phyloP scores from a whole-genome alignment of 768 basidiomycete species.

The Ramaria sp. region DNA sequence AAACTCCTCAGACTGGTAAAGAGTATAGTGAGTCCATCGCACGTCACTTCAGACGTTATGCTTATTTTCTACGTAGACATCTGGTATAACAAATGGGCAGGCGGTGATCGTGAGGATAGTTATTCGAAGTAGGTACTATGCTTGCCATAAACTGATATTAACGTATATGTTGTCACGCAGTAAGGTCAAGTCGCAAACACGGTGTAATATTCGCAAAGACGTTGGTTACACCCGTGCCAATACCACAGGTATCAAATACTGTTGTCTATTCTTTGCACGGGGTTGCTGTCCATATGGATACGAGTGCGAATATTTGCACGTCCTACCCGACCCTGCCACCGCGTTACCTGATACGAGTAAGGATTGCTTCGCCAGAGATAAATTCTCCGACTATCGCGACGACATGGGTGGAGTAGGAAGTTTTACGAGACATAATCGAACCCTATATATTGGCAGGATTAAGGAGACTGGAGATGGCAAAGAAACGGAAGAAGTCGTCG shows the following conservation, averaged over 20 bases:
- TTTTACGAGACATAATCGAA: slow-evolving; percentile 89
- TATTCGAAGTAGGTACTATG: slow-evolving; percentile 71
- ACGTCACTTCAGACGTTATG: background rate
- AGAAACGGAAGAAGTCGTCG: slow-evolving; percentile 88
- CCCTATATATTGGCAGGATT: slow-evolving; percentile 89
- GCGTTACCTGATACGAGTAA: slow-evolving; percentile 83
- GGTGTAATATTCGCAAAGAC: slow-evolving; percentile 82
- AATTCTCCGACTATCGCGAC: slow-evolving; percentile 94
- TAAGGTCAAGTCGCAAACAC: slow-evolving; percentile 89
- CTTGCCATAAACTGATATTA: background rate
- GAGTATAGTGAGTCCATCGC: slow-evolving; percentile 71
- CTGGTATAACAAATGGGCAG: slow-evolving; percentile 99
- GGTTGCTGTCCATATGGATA: slow-evolving; percentile 98
- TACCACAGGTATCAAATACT: slow-evolving; percentile 84
- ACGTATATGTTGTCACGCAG: slow-evolving; percentile 26
- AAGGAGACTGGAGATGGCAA: slow-evolving; percentile 80
- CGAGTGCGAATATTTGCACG: slow-evolving; percentile 96
- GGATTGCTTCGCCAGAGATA: slow-evolving; percentile 95
- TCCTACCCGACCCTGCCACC: slow-evolving; percentile 60
- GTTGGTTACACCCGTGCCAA: slow-evolving; percentile 92
- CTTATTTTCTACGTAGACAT: slow-evolving; percentile 45
- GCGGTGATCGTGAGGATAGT: slow-evolving; percentile 92
- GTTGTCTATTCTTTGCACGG: slow-evolving; percentile 89
- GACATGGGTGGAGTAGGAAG: slow-evolving; percentile 99
- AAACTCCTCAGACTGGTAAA: slow-evolving; percentile 85